A percentile compares a stretch with the other conserved stretches of the same genome.
phyloP scores from a whole-genome alignment of 495 filamentous ascomycete genomes.

The Chaetomium fimeti region DNA sequence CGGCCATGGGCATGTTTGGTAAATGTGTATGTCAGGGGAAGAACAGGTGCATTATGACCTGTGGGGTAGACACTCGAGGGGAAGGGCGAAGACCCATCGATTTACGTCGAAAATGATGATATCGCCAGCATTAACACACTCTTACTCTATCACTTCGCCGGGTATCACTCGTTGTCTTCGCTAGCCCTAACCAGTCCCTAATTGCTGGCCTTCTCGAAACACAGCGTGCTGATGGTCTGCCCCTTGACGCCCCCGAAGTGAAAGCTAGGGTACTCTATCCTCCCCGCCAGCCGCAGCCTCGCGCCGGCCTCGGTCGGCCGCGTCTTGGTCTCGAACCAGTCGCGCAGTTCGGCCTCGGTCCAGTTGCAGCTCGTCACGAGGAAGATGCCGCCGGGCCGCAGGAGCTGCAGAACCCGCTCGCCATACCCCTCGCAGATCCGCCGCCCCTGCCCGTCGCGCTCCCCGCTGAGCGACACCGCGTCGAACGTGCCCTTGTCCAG shows the following conservation, averaged over 20 bases:
- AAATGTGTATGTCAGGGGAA: not conserved
- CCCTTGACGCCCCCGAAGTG: slow-evolving; percentile 84
- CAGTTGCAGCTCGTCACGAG: slow-evolving; percentile 96
- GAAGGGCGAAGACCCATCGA: not conserved
- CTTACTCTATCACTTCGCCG: not conserved
- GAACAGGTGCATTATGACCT: not conserved
- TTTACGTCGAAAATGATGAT: not conserved
- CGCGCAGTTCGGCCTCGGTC: slow-evolving; percentile 82
- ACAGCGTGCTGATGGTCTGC: slow-evolving; percentile 78
- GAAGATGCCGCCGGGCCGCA: slow-evolving; percentile 69
- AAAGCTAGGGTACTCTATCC: slow-evolving; percentile 78
- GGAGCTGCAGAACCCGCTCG: slow-evolving; percentile 58
- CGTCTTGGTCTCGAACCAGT: slow-evolving; percentile 62
- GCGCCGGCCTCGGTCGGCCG: slow-evolving; percentile 11
- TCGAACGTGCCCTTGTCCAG: slow-evolving; percentile 98
- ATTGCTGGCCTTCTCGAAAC: slow-evolving; percentile 56
- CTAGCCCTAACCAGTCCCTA: not conserved
- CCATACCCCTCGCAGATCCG: slow-evolving; percentile 73
- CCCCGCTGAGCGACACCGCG: slow-evolving; percentile 73
- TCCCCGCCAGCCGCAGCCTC: slow-evolving; percentile 52
- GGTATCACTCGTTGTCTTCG: slow-evolving; percentile 13
- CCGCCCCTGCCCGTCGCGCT: slow-evolving; percentile 51
- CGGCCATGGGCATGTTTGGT: not conserved
- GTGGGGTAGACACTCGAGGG: not conserved
- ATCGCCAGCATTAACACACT: not conserved